These are phyloP conservation scores for Neurospora crassa DNA, from an alignment of 2,329 filamentous ascomycete species.

Conservation along the genomic window DNA sequence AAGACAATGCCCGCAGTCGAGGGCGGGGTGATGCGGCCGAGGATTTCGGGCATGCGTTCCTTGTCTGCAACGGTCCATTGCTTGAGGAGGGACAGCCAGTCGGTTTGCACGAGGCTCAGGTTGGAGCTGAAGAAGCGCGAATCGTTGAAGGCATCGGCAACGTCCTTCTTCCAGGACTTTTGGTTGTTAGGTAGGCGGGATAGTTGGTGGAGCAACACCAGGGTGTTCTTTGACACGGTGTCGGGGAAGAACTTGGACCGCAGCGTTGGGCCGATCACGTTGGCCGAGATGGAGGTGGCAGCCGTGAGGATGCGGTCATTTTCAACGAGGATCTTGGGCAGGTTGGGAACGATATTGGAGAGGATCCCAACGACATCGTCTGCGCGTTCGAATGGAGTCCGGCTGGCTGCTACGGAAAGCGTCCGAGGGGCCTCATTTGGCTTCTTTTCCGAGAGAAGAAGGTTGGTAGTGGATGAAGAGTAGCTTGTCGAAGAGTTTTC, in stretches of 20 bases:
- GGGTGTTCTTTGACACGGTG: conserved; percentile 61
- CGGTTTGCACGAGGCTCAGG: conserved; percentile 52
- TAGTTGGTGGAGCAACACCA: conserved; percentile 68
- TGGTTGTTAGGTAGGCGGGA: conserved; percentile 69
- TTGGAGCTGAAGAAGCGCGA: conserved; percentile 70
- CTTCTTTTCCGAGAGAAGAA: conserved; percentile 25
- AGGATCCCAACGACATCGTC: conserved; percentile 76
- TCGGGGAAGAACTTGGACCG: conserved; percentile 81
- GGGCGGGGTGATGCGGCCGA: conserved; percentile 70
- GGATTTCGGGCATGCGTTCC: conserved; percentile 72
- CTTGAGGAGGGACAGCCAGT: conserved; percentile 75
- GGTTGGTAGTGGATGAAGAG: conserved; percentile 10
- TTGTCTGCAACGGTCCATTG: conserved; percentile 85
- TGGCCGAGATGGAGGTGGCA: conserved; percentile 71
- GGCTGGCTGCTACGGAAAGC: conserved; percentile 17
- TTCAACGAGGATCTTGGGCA: conserved; percentile 76
- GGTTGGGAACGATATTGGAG: conserved; percentile 65
- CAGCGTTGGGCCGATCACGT: conserved; percentile 71
- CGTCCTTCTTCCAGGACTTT: conserved; percentile 88
- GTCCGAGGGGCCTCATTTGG: conserved; percentile 24
- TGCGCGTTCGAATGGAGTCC: conserved; percentile 38
- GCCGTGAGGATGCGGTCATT: conserved; percentile 73
- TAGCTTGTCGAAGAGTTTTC: conserved; percentile 32
- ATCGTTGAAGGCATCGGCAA: conserved; percentile 88
- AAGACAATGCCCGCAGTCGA: conserved; percentile 95